Evolutionary conservation across 257 asterid genomes (phyloP).

Genomic region (Anisodus tanguticus): DNA sequence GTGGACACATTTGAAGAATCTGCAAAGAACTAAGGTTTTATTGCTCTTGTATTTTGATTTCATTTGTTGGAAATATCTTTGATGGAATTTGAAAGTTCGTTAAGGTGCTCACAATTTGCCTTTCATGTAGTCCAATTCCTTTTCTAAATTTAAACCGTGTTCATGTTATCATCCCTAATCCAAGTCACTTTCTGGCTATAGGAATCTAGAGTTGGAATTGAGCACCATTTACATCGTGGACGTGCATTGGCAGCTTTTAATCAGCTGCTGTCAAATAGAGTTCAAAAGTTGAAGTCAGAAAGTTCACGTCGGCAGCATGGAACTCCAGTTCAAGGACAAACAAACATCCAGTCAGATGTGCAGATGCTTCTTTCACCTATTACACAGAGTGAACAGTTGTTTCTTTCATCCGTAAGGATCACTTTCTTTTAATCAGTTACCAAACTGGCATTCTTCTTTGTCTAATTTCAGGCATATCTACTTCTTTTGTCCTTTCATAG

Average conservation of each 20-base stretch:
- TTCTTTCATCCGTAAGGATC: slow-evolving; percentile 83
- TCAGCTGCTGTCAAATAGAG: slow-evolving; percentile 76
- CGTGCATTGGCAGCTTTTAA: slow-evolving; percentile 90
- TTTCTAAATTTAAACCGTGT: not conserved
- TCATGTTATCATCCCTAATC: slow-evolving; percentile 12
- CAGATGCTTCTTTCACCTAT: slow-evolving; percentile 78
- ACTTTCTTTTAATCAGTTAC: slow-evolving; percentile 28
- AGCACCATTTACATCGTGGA: slow-evolving; percentile 97
- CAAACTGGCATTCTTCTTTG: slow-evolving; percentile 4
- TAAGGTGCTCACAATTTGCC: slow-evolving; percentile 16
- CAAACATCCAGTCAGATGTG: slow-evolving; percentile 78
- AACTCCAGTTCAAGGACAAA: slow-evolving; percentile 59
- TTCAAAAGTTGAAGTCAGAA: slow-evolving; percentile 64
- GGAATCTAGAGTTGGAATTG: slow-evolving; percentile 90
- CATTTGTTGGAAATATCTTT: not conserved
- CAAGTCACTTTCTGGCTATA: slow-evolving; percentile 45
- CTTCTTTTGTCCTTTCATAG: slow-evolving; percentile 12
- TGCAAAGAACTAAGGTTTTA: not conserved
- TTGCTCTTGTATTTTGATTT: slow-evolving; percentile 9
- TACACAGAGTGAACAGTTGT: slow-evolving; percentile 73
- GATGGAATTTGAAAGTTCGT: not conserved
- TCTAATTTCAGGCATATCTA: not conserved
- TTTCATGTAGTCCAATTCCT: not conserved
- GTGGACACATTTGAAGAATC: not conserved
- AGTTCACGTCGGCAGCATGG: slow-evolving; percentile 56